These are phyloP conservation scores for Starmerella bombi DNA, from an alignment of 805 yeast species.

Conservation along the genomic window DNA sequence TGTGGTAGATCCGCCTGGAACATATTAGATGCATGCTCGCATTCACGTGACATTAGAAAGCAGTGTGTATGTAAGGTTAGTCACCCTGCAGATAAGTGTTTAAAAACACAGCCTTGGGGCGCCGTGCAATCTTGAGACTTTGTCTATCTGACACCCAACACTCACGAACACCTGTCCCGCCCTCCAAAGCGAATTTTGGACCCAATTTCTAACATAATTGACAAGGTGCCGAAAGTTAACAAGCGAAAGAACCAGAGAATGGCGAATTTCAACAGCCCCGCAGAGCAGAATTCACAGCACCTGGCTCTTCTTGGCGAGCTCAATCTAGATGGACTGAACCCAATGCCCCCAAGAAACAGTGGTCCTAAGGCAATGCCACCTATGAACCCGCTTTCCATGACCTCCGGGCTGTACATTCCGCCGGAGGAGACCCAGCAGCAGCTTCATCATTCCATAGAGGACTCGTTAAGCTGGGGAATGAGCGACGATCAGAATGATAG, in stretches of 20 bases:
- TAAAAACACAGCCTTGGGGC: background rate
- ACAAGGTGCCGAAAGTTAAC: background rate
- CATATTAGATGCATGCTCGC: background rate
- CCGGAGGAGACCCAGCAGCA: conserved; percentile 15
- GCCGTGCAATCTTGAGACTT: background rate
- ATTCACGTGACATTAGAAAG: background rate
- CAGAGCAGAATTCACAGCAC: background rate
- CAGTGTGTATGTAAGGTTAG: background rate
- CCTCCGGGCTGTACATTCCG: conserved; percentile 16
- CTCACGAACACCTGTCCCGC: too few relatives aligned
- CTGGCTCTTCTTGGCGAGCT: background rate
- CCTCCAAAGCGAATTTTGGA: too few relatives aligned
- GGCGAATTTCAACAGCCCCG: background rate
- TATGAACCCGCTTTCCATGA: conserved; percentile 13
- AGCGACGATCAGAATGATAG: conserved; percentile 21
- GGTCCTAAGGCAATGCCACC: conserved; percentile 13
- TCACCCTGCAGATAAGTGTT: background rate
- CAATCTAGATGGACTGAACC: background rate
- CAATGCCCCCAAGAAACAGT: background rate
- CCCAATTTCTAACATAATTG: too few relatives aligned
- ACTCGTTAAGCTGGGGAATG: conserved; percentile 16
- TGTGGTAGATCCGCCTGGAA: background rate
- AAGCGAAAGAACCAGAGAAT: background rate
- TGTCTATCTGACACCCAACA: too few relatives aligned
- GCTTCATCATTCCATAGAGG: conserved; percentile 6